These are phyloP conservation scores for Candida khao-thaluensis DNA, from an alignment of 805 yeast species.

Conservation along the genomic window DNA sequence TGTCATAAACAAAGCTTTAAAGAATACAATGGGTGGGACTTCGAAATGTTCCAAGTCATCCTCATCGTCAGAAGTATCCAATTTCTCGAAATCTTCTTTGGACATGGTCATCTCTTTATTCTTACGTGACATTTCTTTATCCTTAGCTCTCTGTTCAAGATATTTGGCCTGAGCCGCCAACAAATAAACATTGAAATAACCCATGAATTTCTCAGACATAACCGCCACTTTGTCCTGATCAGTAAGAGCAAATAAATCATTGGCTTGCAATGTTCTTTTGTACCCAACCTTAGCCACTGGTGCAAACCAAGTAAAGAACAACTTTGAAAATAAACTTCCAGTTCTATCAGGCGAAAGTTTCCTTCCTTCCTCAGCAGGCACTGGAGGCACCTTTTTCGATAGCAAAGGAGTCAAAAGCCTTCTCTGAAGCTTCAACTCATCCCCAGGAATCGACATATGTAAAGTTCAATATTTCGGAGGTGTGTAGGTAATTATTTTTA, in stretches of 20 bases:
- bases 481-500: too few relatives aligned
- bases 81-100: slow-evolving; percentile 15
- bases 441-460: background rate
- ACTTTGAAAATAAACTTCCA: slow-evolving; percentile 39
- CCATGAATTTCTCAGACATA: slow-evolving; percentile 28
- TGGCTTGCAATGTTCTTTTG: slow-evolving; percentile 64
- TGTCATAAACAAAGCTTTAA: slow-evolving; percentile 11
- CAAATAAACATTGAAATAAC: slow-evolving; percentile 20
- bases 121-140: slow-evolving; percentile 16
- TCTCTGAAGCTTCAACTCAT: slow-evolving; percentile 21
- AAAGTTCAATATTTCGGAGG: too few relatives aligned
- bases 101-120: background rate
- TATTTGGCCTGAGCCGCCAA: slow-evolving; percentile 23
- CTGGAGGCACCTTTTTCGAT: slow-evolving; percentile 46
- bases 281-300: slow-evolving; percentile 69
- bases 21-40: slow-evolving; percentile 21
- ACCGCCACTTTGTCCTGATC: slow-evolving; percentile 35
- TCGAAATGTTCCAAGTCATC: slow-evolving; percentile 33
- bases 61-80: slow-evolving; percentile 19
- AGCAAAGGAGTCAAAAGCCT: slow-evolving; percentile 35
- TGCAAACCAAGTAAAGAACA: slow-evolving; percentile 65
- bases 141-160: slow-evolving; percentile 25
- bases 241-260: slow-evolving; percentile 50
- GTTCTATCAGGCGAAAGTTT: slow-evolving; percentile 41
- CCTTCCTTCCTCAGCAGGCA: slow-evolving; percentile 54